Evolutionary conservation across 83 land plant species (phyloP).

Genomic region (Picea abies): DNA sequence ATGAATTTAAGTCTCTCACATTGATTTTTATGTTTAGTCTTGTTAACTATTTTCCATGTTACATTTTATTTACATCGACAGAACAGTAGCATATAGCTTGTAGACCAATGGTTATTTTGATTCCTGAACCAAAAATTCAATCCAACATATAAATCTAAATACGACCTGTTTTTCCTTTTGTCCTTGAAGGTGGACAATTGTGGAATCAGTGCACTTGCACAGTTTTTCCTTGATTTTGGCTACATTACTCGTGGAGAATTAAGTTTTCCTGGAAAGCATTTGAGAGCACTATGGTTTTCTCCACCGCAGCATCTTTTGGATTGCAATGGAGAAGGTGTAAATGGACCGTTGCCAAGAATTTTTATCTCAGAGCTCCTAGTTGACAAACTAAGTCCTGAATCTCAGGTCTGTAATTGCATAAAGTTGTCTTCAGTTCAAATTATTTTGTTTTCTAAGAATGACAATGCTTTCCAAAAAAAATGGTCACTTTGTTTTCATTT

Average conservation of each 20-base stretch:
- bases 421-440: no score
- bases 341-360: slow-evolving; percentile 93
- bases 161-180: neutral
- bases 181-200: slow-evolving; percentile 76
- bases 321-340: slow-evolving; percentile 53
- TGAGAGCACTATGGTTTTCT: slow-evolving; percentile 94
- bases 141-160: slow-evolving; percentile 1
- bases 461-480: neutral
- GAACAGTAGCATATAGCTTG: neutral
- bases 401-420: slow-evolving; percentile 64
- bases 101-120: neutral
- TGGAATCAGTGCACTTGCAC: slow-evolving; percentile 91
- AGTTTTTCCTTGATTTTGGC: slow-evolving; percentile 84
- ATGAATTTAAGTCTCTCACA: slow-evolving; percentile 6
- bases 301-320: slow-evolving; percentile 60
- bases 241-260: slow-evolving; percentile 81
- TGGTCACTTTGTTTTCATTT: neutral
- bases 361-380: slow-evolving; percentile 98
- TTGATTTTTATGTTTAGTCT: neutral
- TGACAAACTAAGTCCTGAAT: slow-evolving; percentile 71
- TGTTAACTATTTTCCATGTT: neutral
- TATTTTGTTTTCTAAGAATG: neutral
- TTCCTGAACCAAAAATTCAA: slow-evolving; percentile 2
- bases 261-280: slow-evolving; percentile 88
- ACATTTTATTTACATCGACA: neutral